Evolutionary conservation across 2,329 filamentous ascomycete species (phyloP).

Genomic region (Pyrenophora seminiperda): DNA sequence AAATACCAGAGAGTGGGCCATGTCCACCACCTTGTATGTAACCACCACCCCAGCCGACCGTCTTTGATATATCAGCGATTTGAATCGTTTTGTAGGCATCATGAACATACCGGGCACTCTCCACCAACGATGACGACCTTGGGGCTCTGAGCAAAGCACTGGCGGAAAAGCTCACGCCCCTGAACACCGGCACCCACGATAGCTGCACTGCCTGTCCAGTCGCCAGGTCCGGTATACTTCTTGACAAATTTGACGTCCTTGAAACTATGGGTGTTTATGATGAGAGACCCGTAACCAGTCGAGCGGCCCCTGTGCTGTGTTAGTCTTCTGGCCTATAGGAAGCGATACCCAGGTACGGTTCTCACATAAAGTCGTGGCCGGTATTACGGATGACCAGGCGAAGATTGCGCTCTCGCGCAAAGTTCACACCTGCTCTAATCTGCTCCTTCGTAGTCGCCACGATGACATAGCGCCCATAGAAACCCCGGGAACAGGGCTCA

Average conservation of each 20-base stretch:
- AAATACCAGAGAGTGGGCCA: slow-evolving; percentile 46
- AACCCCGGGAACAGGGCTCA: slow-evolving; percentile 37
- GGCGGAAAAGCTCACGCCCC: slow-evolving; percentile 39
- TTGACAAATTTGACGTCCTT: slow-evolving; percentile 38
- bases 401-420: slow-evolving; percentile 40
- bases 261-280: slow-evolving; percentile 47
- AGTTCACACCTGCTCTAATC: slow-evolving; percentile 43
- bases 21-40: slow-evolving; percentile 53
- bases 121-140: slow-evolving; percentile 45
- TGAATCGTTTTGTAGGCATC: not conserved
- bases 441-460: slow-evolving; percentile 41
- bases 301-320: slow-evolving; percentile 35
- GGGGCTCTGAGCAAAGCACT: slow-evolving; percentile 38
- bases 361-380: slow-evolving; percentile 44
- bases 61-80: slow-evolving; percentile 23
- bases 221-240: slow-evolving; percentile 39
- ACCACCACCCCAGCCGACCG: slow-evolving; percentile 50
- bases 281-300: slow-evolving; percentile 41
- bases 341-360: not conserved
- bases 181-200: slow-evolving; percentile 45
- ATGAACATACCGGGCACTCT: slow-evolving; percentile 40
- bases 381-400: slow-evolving; percentile 44
- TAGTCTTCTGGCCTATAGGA: slow-evolving; percentile 1
- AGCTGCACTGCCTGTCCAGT: slow-evolving; percentile 42
- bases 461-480: slow-evolving; percentile 43